phyloP scores from a whole-genome alignment of 23 red algal species.

The Gracilaria vermiculophylla region DNA sequence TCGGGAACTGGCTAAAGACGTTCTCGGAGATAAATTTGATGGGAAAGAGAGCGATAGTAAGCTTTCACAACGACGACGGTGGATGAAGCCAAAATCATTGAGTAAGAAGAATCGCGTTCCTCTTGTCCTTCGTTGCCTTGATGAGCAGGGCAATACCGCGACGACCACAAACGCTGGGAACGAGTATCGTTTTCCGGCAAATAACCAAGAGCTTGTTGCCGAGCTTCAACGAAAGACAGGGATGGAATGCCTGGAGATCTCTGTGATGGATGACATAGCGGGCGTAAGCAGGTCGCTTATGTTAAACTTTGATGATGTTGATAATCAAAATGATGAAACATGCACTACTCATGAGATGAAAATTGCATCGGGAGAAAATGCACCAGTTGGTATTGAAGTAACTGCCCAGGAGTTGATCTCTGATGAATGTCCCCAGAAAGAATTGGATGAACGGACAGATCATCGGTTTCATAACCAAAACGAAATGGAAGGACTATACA shows the following conservation, averaged over 20 bases:
- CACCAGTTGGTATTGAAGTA: background rate
- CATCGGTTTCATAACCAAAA: background rate
- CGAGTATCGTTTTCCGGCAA: conserved; percentile 26
- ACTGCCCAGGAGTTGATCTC: background rate
- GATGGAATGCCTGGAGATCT: background rate
- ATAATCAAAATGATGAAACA: background rate
- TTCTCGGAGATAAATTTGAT: background rate
- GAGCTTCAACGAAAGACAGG: conserved; percentile 34
- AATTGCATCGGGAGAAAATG: background rate
- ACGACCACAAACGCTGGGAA: conserved; percentile 27
- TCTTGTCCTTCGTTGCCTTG: conserved; percentile 27
- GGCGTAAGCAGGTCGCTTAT: background rate
- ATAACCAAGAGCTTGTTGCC: conserved; percentile 1
- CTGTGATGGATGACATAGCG: background rate
- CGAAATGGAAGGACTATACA: background rate
- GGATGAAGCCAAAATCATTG: conserved; percentile 20
- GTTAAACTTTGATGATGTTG: background rate
- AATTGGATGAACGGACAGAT: background rate
- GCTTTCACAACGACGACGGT: background rate
- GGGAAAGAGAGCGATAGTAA: background rate
- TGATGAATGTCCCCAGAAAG: background rate
- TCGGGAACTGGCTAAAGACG: background rate
- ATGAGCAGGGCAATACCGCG: conserved; percentile 23
- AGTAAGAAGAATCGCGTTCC: conserved; percentile 43
- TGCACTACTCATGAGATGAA: background rate